Conservation (phyloP, 768 basidiomycete species). For the Termitomyces sp. region DNA sequence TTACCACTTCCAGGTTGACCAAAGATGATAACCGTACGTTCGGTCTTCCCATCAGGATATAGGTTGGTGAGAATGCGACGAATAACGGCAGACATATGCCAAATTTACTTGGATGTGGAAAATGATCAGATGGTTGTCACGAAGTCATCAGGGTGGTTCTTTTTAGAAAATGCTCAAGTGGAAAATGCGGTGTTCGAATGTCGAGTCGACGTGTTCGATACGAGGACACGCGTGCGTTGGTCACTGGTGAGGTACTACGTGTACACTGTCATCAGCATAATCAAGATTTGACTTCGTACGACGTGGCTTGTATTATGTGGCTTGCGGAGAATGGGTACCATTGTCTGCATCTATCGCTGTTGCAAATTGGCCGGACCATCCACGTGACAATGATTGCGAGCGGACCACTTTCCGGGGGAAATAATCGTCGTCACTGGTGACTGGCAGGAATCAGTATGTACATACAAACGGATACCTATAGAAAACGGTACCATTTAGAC, state of each 20-base stretch:
- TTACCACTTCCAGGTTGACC: constrained; percentile 39
- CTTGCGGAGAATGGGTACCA: background rate
- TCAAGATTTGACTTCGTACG: background rate
- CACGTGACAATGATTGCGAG: too few species aligned
- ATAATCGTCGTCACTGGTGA: too few species aligned
- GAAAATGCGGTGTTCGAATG: background rate
- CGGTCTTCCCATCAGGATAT: constrained; percentile 12
- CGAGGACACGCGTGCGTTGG: background rate
- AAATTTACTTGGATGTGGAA: background rate
- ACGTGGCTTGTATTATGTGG: background rate
- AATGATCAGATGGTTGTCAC: background rate
- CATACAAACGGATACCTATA: too few species aligned
- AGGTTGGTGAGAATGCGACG: constrained; percentile 10
- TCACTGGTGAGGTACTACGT: background rate
- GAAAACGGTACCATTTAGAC: too few species aligned
- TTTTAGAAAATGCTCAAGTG: background rate
- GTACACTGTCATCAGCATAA: background rate
- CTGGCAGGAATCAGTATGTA: too few species aligned
- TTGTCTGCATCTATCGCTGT: too few species aligned
- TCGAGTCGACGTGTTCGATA: background rate
- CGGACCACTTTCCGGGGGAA: too few species aligned
- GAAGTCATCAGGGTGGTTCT: background rate
- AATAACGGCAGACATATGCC: background rate
- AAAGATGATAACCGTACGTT: constrained; percentile 19
- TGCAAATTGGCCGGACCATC: too few species aligned